Percentiles rank a stretch among this genome's conserved stretches.
Conservation (phyloP, 2,329 filamentous ascomycete genomes). For the Cladophialophora bantiana region DNA sequence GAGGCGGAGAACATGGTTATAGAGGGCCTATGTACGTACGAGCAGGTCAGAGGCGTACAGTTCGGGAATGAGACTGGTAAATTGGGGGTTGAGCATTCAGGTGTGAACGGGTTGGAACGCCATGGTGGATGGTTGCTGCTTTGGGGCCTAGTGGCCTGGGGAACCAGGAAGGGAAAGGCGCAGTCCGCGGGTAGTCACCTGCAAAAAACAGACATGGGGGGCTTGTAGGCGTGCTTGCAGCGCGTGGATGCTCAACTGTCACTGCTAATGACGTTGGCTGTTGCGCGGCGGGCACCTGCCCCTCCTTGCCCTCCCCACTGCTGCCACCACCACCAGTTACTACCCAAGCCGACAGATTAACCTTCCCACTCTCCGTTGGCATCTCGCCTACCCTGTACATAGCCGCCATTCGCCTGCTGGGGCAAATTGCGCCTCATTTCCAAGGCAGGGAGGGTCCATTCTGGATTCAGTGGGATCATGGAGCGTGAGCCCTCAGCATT, state of each 20-base stretch:
- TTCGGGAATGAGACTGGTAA: conserved; percentile 25
- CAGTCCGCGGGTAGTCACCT: not conserved
- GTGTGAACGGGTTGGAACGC: conserved; percentile 25
- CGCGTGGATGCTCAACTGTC: not conserved
- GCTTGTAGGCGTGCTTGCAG: not conserved
- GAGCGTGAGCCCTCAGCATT: not conserved
- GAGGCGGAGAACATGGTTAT: conserved; percentile 39
- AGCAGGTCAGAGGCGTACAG: conserved; percentile 26
- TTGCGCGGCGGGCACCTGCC: not conserved
- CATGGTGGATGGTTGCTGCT: conserved; percentile 14
- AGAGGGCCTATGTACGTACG: conserved; percentile 27
- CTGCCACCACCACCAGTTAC: not conserved
- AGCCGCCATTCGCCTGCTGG: conserved; percentile 6
- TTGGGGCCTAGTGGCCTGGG: not conserved
- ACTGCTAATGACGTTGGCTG: not conserved
- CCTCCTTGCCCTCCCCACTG: not conserved
- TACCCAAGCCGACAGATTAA: not conserved
- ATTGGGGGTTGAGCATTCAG: conserved; percentile 28
- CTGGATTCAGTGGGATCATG: not conserved
- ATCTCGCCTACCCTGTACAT: not conserved
- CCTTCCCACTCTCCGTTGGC: not conserved
- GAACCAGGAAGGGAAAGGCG: conserved; percentile 13
- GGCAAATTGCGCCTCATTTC: conserved; percentile 17
- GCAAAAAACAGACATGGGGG: conserved; percentile 1
- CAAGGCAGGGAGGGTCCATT: conserved; percentile 8